These are phyloP conservation scores for Tagetes patula DNA, from an alignment of 129 eudicot species.

Conservation along the genomic window DNA sequence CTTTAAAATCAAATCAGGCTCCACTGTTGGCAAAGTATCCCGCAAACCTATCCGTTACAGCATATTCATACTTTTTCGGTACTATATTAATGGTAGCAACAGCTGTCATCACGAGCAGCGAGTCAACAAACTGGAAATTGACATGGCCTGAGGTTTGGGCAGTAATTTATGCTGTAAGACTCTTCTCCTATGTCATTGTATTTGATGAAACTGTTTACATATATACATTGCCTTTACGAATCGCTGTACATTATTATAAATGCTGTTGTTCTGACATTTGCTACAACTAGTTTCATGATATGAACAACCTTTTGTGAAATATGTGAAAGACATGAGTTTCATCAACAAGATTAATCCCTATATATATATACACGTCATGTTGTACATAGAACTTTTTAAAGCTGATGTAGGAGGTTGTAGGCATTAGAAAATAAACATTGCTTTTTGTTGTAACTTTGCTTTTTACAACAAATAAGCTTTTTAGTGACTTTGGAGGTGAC, in stretches of 20 bases:
- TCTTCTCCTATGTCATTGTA: conserved; percentile 9
- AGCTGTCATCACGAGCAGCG: conserved; percentile 59
- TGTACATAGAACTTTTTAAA: not conserved
- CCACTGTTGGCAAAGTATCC: conserved; percentile 90
- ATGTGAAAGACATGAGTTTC: not conserved
- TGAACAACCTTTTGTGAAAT: not conserved
- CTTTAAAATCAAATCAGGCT: conserved; percentile 56
- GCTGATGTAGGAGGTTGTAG: not conserved
- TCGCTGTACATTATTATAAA: not conserved
- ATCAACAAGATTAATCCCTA: not conserved
- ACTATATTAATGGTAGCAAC: conserved; percentile 68
- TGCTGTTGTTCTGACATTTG: not conserved
- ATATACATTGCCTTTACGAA: not conserved
- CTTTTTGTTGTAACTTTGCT: not conserved
- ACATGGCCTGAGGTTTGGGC: conserved; percentile 80
- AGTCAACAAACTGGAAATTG: conserved; percentile 77
- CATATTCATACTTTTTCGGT: conserved; percentile 87
- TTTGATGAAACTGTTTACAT: conserved; percentile 5
- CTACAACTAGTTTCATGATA: not conserved
- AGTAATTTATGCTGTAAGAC: conserved; percentile 85
- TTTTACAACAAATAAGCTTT: not conserved
- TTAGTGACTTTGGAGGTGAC: not conserved
- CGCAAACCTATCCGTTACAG: conserved; percentile 95
- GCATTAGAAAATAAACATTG: not conserved
- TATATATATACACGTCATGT: not conserved